These are phyloP conservation scores for Hanseniaspora vineae DNA, from an alignment of 805 yeast genomes.

Conservation along the genomic window DNA sequence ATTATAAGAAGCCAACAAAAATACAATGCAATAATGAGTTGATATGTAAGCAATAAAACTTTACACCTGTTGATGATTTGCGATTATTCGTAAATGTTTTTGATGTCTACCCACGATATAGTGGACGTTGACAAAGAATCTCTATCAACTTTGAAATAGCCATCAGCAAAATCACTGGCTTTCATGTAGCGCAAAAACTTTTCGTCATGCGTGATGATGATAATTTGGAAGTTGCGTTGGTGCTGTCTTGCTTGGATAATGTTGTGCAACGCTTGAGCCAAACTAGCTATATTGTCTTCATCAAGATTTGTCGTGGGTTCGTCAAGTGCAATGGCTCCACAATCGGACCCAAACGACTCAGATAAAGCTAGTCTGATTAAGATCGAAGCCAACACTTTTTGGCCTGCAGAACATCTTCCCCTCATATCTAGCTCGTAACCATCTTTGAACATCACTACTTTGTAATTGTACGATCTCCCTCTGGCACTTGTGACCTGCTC, in stretches of 20 bases:
- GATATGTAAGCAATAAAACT: background rate
- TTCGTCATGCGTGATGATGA: slow-evolving; percentile 95
- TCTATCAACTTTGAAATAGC: slow-evolving; percentile 69
- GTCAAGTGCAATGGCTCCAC: slow-evolving; percentile 92
- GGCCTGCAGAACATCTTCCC: slow-evolving; percentile 97
- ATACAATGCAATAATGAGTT: slow-evolving; percentile 18
- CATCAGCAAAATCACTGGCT: slow-evolving; percentile 76
- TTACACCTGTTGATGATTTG: too few species aligned
- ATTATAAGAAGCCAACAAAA: slow-evolving; percentile 24
- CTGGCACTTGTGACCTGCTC: slow-evolving; percentile 40
- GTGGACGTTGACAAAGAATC: slow-evolving; percentile 72
- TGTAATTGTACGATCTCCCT: slow-evolving; percentile 69
- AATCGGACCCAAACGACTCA: slow-evolving; percentile 87
- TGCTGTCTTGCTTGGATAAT: slow-evolving; percentile 62
- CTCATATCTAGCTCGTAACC: slow-evolving; percentile 93
- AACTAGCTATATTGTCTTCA: slow-evolving; percentile 72
- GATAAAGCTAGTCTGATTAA: slow-evolving; percentile 85
- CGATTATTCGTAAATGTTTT: slow-evolving; percentile 20
- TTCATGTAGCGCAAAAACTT: slow-evolving; percentile 74
- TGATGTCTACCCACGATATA: slow-evolving; percentile 46
- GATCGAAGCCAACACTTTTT: slow-evolving; percentile 84
- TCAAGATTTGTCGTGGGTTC: slow-evolving; percentile 97
- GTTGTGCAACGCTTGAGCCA: slow-evolving; percentile 65
- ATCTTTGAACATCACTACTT: slow-evolving; percentile 91
- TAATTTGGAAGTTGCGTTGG: slow-evolving; percentile 84